Percentiles rank a stretch among this genome's conserved stretches.
Conservation (phyloP, 257 asterid species). For the Jacaranda mimosifolia region DNA sequence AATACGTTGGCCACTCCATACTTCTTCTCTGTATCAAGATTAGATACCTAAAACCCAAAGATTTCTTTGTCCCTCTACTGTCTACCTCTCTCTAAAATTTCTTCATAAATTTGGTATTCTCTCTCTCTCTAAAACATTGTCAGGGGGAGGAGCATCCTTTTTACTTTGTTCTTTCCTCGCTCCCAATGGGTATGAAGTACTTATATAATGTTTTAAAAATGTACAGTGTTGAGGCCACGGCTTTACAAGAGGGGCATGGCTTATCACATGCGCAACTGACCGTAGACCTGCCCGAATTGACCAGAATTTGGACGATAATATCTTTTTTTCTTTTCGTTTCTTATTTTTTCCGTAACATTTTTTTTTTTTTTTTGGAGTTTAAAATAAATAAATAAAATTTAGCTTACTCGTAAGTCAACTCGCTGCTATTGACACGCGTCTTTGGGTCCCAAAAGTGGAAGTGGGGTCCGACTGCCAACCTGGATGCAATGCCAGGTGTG, state of each 20-base stretch:
- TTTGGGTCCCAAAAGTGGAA: slow-evolving; percentile 19
- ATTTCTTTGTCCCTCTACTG: not conserved
- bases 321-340: slow-evolving; percentile 3
- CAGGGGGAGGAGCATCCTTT: slow-evolving; percentile 16
- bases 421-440: slow-evolving; percentile 40
- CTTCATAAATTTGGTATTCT: not conserved
- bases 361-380: not conserved
- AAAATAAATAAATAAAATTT: too few species aligned
- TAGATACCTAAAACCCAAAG: not conserved
- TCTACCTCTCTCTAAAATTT: slow-evolving; percentile 29
- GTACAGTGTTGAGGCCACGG: slow-evolving; percentile 10
- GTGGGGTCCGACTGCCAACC: slow-evolving; percentile 45
- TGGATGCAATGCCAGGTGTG: slow-evolving; percentile 54
- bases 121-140: slow-evolving; percentile 37
- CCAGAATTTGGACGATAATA: slow-evolving; percentile 25
- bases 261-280: slow-evolving; percentile 29
- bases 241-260: not conserved
- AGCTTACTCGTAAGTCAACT: slow-evolving; percentile 22
- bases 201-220: slow-evolving; percentile 6
- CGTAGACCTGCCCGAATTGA: slow-evolving; percentile 34
- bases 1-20: slow-evolving; percentile 82
- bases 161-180: not conserved
- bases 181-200: not conserved
- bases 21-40: not conserved
- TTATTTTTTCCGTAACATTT: slow-evolving; percentile 21